These are phyloP conservation scores for Diaporthe nobilis DNA, from an alignment of 2,329 filamentous ascomycete species.

Conservation along the genomic window DNA sequence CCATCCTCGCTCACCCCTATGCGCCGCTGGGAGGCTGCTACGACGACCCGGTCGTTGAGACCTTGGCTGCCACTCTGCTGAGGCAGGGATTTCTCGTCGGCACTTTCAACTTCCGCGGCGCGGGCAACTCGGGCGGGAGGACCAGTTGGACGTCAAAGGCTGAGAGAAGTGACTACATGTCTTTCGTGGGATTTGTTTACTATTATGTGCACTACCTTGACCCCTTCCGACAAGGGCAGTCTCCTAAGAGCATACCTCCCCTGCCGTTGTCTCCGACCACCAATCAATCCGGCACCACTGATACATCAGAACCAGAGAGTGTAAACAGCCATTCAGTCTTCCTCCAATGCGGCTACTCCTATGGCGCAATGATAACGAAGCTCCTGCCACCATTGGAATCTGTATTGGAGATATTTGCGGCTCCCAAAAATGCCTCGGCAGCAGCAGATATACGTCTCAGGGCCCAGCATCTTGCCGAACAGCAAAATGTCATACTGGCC, in stretches of 20 bases:
- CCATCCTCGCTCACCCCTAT: conserved; percentile 90
- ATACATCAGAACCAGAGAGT: conserved; percentile 29
- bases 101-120: conserved; percentile 96
- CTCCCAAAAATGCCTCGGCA: conserved; percentile 66
- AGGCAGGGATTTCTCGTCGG: conserved; percentile 80
- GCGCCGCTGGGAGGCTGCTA: conserved; percentile 87
- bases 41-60: conserved; percentile 85
- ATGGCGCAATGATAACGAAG: conserved; percentile 86
- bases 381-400: conserved; percentile 75
- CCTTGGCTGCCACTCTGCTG: conserved; percentile 75
- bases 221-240: conserved; percentile 48
- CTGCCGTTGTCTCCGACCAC: conserved; percentile 26
- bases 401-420: conserved; percentile 72
- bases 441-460: conserved; percentile 79
- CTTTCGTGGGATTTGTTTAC: conserved; percentile 84
- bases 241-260: conserved; percentile 7
- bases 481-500: conserved; percentile 67
- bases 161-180: conserved; percentile 86
- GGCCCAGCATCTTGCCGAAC: conserved; percentile 76
- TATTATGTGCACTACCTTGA: conserved; percentile 78
- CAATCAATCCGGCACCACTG: neutral
- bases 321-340: conserved; percentile 55
- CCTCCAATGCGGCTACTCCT: conserved; percentile 93
- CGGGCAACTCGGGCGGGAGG: conserved; percentile 78
- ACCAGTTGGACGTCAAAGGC: conserved; percentile 91